These are phyloP conservation scores for Sclerotinia spermophila DNA, from an alignment of 2,329 filamentous ascomycete genomes.

Conservation along the genomic window DNA sequence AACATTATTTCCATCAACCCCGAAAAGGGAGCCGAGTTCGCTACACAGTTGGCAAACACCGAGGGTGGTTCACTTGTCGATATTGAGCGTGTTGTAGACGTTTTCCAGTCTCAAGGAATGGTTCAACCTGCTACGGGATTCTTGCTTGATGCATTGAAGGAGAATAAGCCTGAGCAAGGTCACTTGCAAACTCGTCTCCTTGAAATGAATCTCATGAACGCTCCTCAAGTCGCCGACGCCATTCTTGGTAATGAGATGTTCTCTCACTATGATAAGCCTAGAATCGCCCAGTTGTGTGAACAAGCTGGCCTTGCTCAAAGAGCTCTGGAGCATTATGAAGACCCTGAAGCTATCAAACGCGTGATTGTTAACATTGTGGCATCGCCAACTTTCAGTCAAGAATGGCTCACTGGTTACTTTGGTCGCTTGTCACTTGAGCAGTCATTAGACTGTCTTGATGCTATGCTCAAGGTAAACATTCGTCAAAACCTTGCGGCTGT, in stretches of 20 bases:
- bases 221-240: constrained; percentile 94
- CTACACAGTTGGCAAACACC: constrained; percentile 84
- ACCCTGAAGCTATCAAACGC: constrained; percentile 84
- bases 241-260: constrained; percentile 99
- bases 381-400: constrained; percentile 79
- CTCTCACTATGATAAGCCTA: constrained; percentile 87
- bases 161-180: constrained; percentile 90
- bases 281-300: constrained; percentile 88
- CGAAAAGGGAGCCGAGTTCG: constrained; percentile 93
- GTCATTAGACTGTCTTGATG: constrained; percentile 87
- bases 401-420: constrained; percentile 92
- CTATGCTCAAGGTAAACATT: constrained; percentile 95
- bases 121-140: constrained; percentile 98
- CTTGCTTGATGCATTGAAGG: constrained; percentile 89
- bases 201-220: constrained; percentile 97
- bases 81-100: constrained; percentile 90
- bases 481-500: constrained; percentile 94
- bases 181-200: constrained; percentile 89
- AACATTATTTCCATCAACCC: constrained; percentile 79
- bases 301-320: constrained; percentile 82
- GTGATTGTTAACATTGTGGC: constrained; percentile 78
- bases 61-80: constrained; percentile 85
- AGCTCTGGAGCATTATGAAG: constrained; percentile 92
- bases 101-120: constrained; percentile 98
- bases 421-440: constrained; percentile 93